Base-by-base conservation (phyloP, 1,284 basidiomycete genomes). In the Trichosporon sp. region DNA sequence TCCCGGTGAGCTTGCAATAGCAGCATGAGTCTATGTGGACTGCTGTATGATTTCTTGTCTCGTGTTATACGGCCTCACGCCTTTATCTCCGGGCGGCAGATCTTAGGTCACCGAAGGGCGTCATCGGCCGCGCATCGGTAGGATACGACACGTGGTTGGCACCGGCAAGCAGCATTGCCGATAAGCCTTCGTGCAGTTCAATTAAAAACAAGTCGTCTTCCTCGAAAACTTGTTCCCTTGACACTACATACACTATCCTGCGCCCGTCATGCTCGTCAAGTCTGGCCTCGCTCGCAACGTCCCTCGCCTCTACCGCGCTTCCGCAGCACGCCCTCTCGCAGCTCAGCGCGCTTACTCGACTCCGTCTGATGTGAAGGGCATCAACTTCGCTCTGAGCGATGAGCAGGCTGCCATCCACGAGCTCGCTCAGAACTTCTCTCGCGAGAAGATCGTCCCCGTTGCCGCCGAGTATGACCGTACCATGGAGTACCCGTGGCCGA, bases 401-500 rank as follows among this genome's bases (percentile, higher is more conserved):
- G 76, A 79, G 49, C 78, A 79, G 62, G 61, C 65, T 1, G 75
- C 71, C 11, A 78, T 79, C 62, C 72, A 76, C 65, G 83, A 85
- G 16, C 78, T 85, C 4, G 83, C 84, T 0, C 71, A 78, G 54
- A 73, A 73, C 61, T 85, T 85, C 65, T 76, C 82, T 0, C 72
- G 75, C 13, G 83, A 85, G 57, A 74, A 81, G 61, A 83, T 85
- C 67, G 78, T 83, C 36, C 84, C 84, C 10, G 78, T 77, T 7
- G 84, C 84, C 2, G 81, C 81, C 1, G 78, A 82, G 67, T 78
- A 80, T 66, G 82, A 83, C 68, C 74, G 79, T 40, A 77, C 78
- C 2, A 82, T 82, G 82, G 78, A 68, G 70, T 85, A 84, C 71
- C 84, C 84, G 3, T 84, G 82, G 81, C 80, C 81, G 25, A 74